These are phyloP conservation scores for Coemansia erecta DNA, from an alignment of 192 early-diverging fungal genomes.

Conservation along the genomic window DNA sequence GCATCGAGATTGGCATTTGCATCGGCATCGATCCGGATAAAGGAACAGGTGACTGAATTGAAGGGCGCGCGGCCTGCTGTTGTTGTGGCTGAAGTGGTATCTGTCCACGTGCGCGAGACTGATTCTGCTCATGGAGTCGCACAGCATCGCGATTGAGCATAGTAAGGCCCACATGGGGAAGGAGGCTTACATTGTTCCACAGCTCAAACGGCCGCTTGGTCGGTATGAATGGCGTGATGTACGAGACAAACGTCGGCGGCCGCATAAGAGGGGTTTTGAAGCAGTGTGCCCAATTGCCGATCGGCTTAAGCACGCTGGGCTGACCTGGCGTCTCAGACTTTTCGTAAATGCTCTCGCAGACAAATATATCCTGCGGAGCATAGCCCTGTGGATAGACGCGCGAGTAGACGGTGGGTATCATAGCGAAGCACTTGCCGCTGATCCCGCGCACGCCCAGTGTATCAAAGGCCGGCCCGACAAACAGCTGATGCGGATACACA, in stretches of 20 bases:
- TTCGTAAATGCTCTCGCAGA: constrained; percentile 45
- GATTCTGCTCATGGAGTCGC: constrained; percentile 4
- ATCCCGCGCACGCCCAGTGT: constrained; percentile 41
- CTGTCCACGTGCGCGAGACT: constrained; percentile 14
- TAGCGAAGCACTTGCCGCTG: constrained; percentile 43
- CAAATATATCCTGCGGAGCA: constrained; percentile 35
- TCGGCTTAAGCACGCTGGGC: constrained; percentile 21
- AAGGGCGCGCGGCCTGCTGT: constrained; percentile 4
- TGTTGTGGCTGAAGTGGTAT: constrained; percentile 18
- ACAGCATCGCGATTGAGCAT: constrained; percentile 47
- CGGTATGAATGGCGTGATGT: constrained; percentile 35
- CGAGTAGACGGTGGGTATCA: constrained; percentile 42
- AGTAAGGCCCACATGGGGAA: constrained; percentile 37
- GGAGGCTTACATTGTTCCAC: constrained; percentile 33
- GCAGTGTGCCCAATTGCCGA: constrained; percentile 48
- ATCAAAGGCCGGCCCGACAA: constrained; percentile 40
- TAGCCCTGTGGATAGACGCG: constrained; percentile 49
- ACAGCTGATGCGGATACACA: constrained; percentile 51
- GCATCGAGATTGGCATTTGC: background rate
- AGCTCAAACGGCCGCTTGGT: constrained; percentile 25
- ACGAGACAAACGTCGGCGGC: constrained; percentile 42
- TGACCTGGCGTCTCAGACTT: constrained; percentile 6
- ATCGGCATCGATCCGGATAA: background rate
- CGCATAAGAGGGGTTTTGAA: constrained; percentile 49
- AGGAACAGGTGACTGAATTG: constrained; percentile 1